These are phyloP conservation scores for Coemansia sp. DNA, from an alignment of 192 early-diverging fungal genomes.

Conservation along the genomic window DNA sequence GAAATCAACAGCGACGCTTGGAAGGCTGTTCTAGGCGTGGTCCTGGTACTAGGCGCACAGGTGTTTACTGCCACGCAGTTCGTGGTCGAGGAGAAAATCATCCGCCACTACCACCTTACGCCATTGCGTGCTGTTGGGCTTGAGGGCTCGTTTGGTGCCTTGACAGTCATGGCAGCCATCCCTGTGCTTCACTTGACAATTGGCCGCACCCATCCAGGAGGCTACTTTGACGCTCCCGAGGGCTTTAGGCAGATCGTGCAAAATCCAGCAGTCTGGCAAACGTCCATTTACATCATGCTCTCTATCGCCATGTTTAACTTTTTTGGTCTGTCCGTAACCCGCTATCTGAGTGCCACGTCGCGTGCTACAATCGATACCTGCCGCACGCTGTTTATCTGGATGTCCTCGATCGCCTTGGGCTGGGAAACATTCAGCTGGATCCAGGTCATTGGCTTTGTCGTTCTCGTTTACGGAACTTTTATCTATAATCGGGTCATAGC, in stretches of 20 bases:
- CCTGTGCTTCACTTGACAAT: conserved; percentile 73
- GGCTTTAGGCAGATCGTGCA: conserved; percentile 72
- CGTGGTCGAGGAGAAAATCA: conserved; percentile 94
- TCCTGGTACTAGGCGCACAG: conserved; percentile 86
- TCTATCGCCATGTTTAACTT: conserved; percentile 97
- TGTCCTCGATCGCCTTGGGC: conserved; percentile 81
- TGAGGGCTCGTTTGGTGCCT: conserved; percentile 88
- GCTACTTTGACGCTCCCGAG: conserved; percentile 77
- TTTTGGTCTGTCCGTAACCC: conserved; percentile 90
- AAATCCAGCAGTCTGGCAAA: conserved; percentile 64
- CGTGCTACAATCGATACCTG: conserved; percentile 96
- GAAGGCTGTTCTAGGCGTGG: conserved; percentile 71
- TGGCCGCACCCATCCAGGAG: conserved; percentile 66
- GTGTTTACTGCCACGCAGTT: conserved; percentile 93
- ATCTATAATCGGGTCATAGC: conserved; percentile 83
- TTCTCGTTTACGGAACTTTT: conserved; percentile 81
- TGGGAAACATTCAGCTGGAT: conserved; percentile 93
- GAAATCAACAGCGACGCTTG: conserved; percentile 38
- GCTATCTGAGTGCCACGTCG: conserved; percentile 81
- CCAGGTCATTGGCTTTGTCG: conserved; percentile 84
- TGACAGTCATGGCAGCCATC: conserved; percentile 66
- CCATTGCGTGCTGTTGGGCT: conserved; percentile 91
- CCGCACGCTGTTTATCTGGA: conserved; percentile 96
- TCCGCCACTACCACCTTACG: conserved; percentile 73
- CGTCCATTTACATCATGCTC: conserved; percentile 78